Evolutionary conservation across 2,329 filamentous ascomycete species (phyloP), one percentile per base, ranked within the genome.

Genomic region (Taxawa tesnikishii): DNA sequence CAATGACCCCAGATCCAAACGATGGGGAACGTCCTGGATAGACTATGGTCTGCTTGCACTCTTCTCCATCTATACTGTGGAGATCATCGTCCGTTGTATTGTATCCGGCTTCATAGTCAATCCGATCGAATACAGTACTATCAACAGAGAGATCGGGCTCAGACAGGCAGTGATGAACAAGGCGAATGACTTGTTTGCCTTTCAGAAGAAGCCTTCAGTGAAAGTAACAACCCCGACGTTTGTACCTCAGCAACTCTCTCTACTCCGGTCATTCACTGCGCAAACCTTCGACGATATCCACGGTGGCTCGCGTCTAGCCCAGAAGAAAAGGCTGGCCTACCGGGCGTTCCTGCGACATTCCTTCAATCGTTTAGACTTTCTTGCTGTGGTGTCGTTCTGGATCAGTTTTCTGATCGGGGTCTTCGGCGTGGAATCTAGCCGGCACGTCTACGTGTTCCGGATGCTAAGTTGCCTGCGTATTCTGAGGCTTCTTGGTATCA

Each of bases 401-500:
- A 79, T 94, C 36, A 79, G 83, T 2, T 90, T 96, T 47, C 54
- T 73, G 8, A 65, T 98, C 31, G 73, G 75, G 18, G 58, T 87
- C 12, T 69, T 71, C 8, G 75, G 79, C 1, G 52, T 85, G 13
- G 83, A 94, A 50, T 67, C 68, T 38, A 49, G 56, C 3, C 67
- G 75, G 32, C 83, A 92, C 49, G 56, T 96, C 6, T 93, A 85
- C 46, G 71, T 96, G 6, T 98, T 98, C 55, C 79, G 83, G 35
- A 98, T 98, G 92, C 67, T 98, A 38, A 94, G 87, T 50, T 94
- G 85, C 56, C 67, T 98, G 41, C 82, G 92, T 27, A 94, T 98
- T 42, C 61, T 98, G 42, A 75, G 90, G 38, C 68, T 98, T n/a
- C 65, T 98, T 13, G 79, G 83, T 31, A 71, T 98, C 31, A 98